Percentiles rank a stretch among this genome's conserved stretches.
Evolutionary conservation across 2,329 filamentous ascomycete species (phyloP).

Genomic region (Colletotrichum magnum): DNA sequence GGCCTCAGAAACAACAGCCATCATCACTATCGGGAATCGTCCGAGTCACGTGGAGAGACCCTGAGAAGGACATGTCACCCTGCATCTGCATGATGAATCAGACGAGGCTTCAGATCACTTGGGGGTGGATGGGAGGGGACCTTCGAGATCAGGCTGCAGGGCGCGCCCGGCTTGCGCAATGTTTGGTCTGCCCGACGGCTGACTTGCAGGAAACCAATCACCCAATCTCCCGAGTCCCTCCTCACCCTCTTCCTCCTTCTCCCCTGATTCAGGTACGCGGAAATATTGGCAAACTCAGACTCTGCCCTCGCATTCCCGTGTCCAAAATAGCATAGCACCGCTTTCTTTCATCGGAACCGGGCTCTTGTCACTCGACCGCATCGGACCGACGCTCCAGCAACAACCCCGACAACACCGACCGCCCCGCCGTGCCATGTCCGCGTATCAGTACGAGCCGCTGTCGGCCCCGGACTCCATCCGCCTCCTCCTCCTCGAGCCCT

Average conservation of each 20-base stretch:
- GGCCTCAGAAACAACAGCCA: neutral
- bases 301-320: conserved; percentile 1
- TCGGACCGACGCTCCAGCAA: neutral
- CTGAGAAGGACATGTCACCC: conserved; percentile 9
- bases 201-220: no score
- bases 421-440: conserved; percentile 3
- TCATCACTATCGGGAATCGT: neutral
- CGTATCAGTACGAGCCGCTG: conserved; percentile 33
- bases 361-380: conserved; percentile 1
- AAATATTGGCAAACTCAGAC: conserved; percentile 25
- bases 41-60: conserved; percentile 22
- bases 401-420: neutral
- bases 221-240: no score
- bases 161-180: neutral
- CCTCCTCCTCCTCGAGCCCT: conserved; percentile 19
- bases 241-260: no score
- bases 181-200: neutral
- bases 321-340: conserved; percentile 18
- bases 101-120: neutral
- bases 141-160: neutral
- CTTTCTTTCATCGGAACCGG: conserved; percentile 2
- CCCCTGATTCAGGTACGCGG: neutral
- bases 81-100: neutral
- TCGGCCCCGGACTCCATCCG: neutral
- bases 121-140: neutral